phyloP scores from a whole-genome alignment of 1,284 basidiomycete species.

The Microstroma glucosiphilum region DNA sequence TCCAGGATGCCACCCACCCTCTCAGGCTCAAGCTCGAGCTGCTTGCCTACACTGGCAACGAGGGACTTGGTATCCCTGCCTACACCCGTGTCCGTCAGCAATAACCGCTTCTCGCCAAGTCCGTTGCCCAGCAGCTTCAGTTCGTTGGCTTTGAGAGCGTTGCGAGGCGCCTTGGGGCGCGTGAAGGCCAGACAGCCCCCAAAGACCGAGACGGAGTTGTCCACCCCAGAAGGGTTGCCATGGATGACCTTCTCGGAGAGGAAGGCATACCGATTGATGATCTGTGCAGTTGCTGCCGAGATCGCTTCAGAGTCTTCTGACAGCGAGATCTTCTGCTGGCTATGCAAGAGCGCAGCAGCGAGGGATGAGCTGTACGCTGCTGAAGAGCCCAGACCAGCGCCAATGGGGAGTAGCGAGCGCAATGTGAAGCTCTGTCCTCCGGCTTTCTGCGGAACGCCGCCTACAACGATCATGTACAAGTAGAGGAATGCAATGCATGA shows the following conservation, averaged over 20 bases:
- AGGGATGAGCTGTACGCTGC: constrained; percentile 88
- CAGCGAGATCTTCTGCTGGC: constrained; percentile 56
- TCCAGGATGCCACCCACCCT: constrained; percentile 28
- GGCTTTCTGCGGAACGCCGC: constrained; percentile 24
- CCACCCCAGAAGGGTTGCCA: constrained; percentile 94
- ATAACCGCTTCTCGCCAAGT: constrained; percentile 61
- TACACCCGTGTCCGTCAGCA: constrained; percentile 87
- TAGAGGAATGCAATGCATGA: constrained; percentile 84
- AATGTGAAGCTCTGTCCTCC: constrained; percentile 68
- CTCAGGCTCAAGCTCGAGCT: constrained; percentile 62
- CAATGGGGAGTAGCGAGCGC: constrained; percentile 91
- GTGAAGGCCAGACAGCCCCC: constrained; percentile 91
- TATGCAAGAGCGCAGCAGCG: constrained; percentile 67
- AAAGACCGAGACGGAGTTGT: constrained; percentile 88
- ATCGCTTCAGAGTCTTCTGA: constrained; percentile 6
- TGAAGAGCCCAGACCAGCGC: constrained; percentile 95
- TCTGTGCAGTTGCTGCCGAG: constrained; percentile 58
- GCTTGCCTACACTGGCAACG: constrained; percentile 75
- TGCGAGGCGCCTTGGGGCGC: constrained; percentile 63
- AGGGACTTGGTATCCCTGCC: constrained; percentile 89
- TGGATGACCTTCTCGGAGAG: constrained; percentile 92
- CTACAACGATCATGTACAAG: constrained; percentile 77
- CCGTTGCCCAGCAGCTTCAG: constrained; percentile 74
- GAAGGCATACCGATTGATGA: constrained; percentile 89
- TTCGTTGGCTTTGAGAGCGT: constrained; percentile 58